A percentile compares a stretch with the other conserved stretches of the same genome.
Evolutionary conservation across 257 asterid genomes (phyloP).

Genomic region (Ilex aquifolium): DNA sequence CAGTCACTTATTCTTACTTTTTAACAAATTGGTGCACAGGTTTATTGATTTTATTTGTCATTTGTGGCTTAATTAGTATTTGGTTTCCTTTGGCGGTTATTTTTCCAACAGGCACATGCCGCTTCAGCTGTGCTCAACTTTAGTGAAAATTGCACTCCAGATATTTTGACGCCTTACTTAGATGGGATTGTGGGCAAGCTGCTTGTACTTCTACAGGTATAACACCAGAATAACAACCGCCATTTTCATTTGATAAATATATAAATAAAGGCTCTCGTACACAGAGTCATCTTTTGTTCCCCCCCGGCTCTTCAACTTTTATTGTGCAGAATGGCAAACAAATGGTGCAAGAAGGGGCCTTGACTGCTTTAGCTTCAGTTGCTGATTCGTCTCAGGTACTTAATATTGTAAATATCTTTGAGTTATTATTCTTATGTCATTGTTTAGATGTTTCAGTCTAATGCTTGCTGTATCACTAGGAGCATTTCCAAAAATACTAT

Average conservation of each 20-base stretch:
- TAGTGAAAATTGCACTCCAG: constrained; percentile 91
- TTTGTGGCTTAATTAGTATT: background rate
- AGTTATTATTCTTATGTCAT: constrained; percentile 4
- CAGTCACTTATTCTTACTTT: no score
- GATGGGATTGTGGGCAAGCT: constrained; percentile 82
- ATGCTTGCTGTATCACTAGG: constrained; percentile 33
- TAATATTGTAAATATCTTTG: background rate
- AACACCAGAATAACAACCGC: background rate
- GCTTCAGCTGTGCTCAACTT: constrained; percentile 95
- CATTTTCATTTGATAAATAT: background rate
- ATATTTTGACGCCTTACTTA: constrained; percentile 72
- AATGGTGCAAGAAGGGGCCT: constrained; percentile 99
- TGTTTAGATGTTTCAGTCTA: constrained; percentile 13
- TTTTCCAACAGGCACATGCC: constrained; percentile 76
- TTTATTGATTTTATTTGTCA: background rate
- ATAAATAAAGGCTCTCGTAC: no score
- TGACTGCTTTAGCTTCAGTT: constrained; percentile 89
- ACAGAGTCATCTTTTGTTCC: background rate
- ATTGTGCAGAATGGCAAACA: constrained; percentile 80
- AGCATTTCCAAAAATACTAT: constrained; percentile 77
- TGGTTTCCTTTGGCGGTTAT: constrained; percentile 8
- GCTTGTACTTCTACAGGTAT: constrained; percentile 80
- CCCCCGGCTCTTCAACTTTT: constrained; percentile 1
- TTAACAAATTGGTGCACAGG: no score
- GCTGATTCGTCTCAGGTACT: constrained; percentile 97